Base-by-base conservation (phyloP, 169 alveolate species). In the Toxoplasma gondii region DNA sequence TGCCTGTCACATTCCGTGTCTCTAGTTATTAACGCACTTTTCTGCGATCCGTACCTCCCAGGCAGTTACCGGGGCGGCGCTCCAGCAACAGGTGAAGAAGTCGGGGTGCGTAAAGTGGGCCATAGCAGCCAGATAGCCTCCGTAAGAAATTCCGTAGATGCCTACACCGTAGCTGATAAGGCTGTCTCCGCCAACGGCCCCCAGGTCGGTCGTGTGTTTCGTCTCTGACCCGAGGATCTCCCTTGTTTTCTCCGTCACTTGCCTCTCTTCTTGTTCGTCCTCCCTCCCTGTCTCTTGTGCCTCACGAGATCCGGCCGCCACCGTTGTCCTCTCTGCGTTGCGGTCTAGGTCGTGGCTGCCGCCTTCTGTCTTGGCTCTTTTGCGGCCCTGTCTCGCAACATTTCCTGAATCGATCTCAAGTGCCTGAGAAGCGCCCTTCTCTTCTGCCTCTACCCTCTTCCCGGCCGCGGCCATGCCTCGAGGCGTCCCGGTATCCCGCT, bases 41-140 rank as follows among this genome's bases (percentile, higher is more conserved):
- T 49, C 58, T 49, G 58, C 58, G 58, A 78, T n/a, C 86, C 86
- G 90, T 82, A 84, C 95, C 88, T 92, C 92, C 95, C 92, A 84
- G 64, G 86, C 67, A 31, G 92, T 92, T n/a, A 92, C 95, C 0
- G 95, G 95, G 17, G 95, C 92, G 2, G 86, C 95, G 39, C 78
- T 49, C 39, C 86, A 67, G 53, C 91, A 88, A 45, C 88, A 45
- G 92, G 90, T 10, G 69, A 92, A 92, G 44, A 92, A 24, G 17
- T 92, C 82, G 41, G 92, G 92, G 45, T 84, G 88, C 58, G 43
- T 38, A 69, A 92, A 87, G 64, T 41, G 80, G 7, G 95, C 92
- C 88, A 92, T 64, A 69, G 88, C 80, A 41, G 82, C 49, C 54
- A 92, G 80, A 36, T 36, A 92, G 78, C 95, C 95, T 27, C 95